These are phyloP conservation scores for Ogataea henricii DNA, from an alignment of 805 yeast species.

Conservation along the genomic window DNA sequence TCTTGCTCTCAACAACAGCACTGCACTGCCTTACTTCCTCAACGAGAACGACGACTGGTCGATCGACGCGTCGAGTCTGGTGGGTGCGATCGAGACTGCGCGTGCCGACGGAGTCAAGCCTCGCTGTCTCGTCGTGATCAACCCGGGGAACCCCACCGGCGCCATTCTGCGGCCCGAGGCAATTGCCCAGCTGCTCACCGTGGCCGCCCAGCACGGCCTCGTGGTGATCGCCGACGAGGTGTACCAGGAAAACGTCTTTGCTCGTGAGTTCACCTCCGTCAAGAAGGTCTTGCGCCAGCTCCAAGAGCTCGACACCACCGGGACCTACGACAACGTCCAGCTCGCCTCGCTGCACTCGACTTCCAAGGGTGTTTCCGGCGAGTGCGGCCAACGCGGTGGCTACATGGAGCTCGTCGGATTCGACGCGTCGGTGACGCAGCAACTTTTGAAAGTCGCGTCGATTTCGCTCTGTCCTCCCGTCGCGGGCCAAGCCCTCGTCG, in stretches of 20 bases:
- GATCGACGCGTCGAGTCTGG: conserved; percentile 67
- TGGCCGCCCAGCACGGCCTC: conserved; percentile 83
- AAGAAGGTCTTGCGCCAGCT: conserved; percentile 74
- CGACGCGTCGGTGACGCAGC: conserved; percentile 62
- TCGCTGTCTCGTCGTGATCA: conserved; percentile 85
- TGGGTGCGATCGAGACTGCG: conserved; percentile 51
- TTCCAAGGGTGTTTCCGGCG: conserved; percentile 96
- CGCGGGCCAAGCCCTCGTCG: conserved; percentile 90
- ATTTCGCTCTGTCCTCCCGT: conserved; percentile 94
- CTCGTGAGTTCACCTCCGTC: conserved; percentile 80
- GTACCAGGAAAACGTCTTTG: conserved; percentile 89
- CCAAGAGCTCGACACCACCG: conserved; percentile 51
- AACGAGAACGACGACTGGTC: conserved; percentile 86
- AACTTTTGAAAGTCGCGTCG: conserved; percentile 82
- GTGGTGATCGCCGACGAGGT: conserved; percentile 97
- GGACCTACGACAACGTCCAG: conserved; percentile 69
- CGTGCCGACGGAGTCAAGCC: conserved; percentile 56
- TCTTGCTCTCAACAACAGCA: conserved; percentile 77
- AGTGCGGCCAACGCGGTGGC: conserved; percentile 99
- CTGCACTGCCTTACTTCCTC: conserved; percentile 82
- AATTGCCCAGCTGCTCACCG: conserved; percentile 68
- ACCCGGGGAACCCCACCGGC: conserved; percentile 99
- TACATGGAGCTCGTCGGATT: conserved; percentile 94
- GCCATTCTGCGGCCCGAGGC: conserved; percentile 66
- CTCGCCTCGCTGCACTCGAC: conserved; percentile 96